Evolutionary conservation across 2,329 filamentous ascomycete genomes (phyloP).

Genomic region (Trematosphaeria pertusa): DNA sequence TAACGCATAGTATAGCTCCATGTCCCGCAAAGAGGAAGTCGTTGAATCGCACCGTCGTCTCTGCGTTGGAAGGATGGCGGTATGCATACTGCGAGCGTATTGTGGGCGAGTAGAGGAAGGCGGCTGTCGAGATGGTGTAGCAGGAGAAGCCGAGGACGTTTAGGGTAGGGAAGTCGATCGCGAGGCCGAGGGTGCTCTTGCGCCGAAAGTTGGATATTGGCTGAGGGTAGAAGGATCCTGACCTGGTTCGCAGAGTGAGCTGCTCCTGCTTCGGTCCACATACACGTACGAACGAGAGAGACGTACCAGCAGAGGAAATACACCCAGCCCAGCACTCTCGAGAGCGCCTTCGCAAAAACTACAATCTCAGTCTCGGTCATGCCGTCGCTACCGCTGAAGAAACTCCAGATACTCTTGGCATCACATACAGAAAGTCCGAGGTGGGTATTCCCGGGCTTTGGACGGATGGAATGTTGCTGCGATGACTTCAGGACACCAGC

Average conservation of each 20-base stretch:
- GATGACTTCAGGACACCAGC: not conserved
- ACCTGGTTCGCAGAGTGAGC: slow-evolving; percentile 59
- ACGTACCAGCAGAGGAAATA: slow-evolving; percentile 46
- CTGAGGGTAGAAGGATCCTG: slow-evolving; percentile 91
- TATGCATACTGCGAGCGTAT: slow-evolving; percentile 84
- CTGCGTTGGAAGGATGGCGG: slow-evolving; percentile 74
- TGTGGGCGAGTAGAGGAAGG: slow-evolving; percentile 79
- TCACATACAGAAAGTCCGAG: not conserved
- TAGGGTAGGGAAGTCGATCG: slow-evolving; percentile 84
- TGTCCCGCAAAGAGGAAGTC: slow-evolving; percentile 89
- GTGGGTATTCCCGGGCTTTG: not conserved
- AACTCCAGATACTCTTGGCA: not conserved
- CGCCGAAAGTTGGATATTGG: slow-evolving; percentile 79
- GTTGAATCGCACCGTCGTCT: slow-evolving; percentile 87
- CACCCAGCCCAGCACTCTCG: slow-evolving; percentile 44
- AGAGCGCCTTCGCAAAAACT: slow-evolving; percentile 41
- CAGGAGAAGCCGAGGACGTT: slow-evolving; percentile 75
- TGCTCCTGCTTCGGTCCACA: not conserved
- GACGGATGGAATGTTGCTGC: not conserved
- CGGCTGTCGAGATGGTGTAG: slow-evolving; percentile 76
- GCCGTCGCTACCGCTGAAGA: not conserved
- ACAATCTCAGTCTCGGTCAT: slow-evolving; percentile 33
- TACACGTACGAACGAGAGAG: not conserved
- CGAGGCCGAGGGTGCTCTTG: slow-evolving; percentile 80
- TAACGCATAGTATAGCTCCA: slow-evolving; percentile 72